Percentiles rank a stretch among this genome's conserved stretches.
phyloP scores from a whole-genome alignment of 495 filamentous ascomycete genomes.

The Aspergillus heteromorphus region DNA sequence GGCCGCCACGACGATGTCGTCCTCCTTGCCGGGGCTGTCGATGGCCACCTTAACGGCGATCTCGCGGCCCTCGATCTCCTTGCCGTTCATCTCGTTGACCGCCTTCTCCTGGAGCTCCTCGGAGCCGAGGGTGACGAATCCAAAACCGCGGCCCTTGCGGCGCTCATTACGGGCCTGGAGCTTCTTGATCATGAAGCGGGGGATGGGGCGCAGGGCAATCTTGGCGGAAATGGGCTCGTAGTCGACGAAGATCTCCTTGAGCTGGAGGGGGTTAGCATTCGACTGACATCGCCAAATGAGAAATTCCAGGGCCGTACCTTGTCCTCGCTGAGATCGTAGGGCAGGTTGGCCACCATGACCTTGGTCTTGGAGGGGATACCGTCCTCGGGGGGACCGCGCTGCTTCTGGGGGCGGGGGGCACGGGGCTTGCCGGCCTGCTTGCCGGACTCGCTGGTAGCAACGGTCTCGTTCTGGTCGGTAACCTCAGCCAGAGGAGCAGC shows the following conservation, averaged over 20 bases:
- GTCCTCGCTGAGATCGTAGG: constrained; percentile 95
- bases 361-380: constrained; percentile 98
- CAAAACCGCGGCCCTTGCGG: constrained; percentile 98
- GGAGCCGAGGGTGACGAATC: constrained; percentile 91
- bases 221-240: constrained; percentile 92
- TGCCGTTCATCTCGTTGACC: constrained; percentile 96
- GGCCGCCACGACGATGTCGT: constrained; percentile 70
- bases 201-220: constrained; percentile 96
- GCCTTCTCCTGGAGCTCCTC: constrained; percentile 97
- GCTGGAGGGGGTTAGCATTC: constrained; percentile 54
- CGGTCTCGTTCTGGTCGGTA: constrained; percentile 50
- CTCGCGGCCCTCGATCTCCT: constrained; percentile 95
- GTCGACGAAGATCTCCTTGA: constrained; percentile 88
- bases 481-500: constrained; percentile 38
- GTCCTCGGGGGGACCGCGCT: constrained; percentile 95
- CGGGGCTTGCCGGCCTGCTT: constrained; percentile 52
- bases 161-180: constrained; percentile 95
- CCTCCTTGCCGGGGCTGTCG: constrained; percentile 98
- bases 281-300: neutral
- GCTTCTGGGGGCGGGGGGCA: constrained; percentile 46
- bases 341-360: constrained; percentile 99
- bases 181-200: constrained; percentile 99
- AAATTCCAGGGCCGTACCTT: constrained; percentile 55
- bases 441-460: constrained; percentile 54
- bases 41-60: constrained; percentile 99